Percentiles rank a stretch among this genome's conserved stretches.
Evolutionary conservation across 345 rosid species (phyloP).

Genomic region (Eucalyptus pauciflora): DNA sequence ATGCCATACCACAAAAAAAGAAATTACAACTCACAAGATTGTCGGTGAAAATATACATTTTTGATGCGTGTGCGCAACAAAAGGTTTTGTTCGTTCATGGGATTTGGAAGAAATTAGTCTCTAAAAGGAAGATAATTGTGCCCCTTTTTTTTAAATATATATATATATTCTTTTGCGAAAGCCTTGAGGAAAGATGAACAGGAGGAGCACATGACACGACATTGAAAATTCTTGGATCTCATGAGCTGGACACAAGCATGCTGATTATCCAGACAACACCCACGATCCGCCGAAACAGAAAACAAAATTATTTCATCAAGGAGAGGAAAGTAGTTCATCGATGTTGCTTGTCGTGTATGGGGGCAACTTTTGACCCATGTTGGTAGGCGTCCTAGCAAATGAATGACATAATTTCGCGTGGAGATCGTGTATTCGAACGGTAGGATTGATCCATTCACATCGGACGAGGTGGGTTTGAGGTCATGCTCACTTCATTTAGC

Average conservation of each 20-base stretch:
- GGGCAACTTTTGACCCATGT: background rate
- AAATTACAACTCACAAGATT: background rate
- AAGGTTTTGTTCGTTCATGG: background rate
- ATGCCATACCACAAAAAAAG: background rate
- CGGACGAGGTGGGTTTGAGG: background rate
- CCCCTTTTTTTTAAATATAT: background rate
- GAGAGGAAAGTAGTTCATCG: background rate
- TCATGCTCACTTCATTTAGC: background rate
- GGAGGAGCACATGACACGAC: background rate
- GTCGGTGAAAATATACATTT: background rate
- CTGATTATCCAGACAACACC: background rate
- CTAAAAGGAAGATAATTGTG: background rate
- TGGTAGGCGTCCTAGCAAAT: background rate
- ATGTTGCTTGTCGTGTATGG: background rate
- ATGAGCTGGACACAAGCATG: background rate
- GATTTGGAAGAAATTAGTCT: background rate
- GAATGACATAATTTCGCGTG: background rate
- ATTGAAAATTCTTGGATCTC: background rate
- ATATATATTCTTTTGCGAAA: background rate
- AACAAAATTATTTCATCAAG: background rate
- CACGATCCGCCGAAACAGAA: background rate
- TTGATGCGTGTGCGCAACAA: background rate
- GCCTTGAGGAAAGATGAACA: background rate
- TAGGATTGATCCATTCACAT: background rate
- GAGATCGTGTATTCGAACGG: background rate